Evolutionary conservation across 2,329 filamentous ascomycete species (phyloP).

Genomic region (Fusarium phyllophilum): DNA sequence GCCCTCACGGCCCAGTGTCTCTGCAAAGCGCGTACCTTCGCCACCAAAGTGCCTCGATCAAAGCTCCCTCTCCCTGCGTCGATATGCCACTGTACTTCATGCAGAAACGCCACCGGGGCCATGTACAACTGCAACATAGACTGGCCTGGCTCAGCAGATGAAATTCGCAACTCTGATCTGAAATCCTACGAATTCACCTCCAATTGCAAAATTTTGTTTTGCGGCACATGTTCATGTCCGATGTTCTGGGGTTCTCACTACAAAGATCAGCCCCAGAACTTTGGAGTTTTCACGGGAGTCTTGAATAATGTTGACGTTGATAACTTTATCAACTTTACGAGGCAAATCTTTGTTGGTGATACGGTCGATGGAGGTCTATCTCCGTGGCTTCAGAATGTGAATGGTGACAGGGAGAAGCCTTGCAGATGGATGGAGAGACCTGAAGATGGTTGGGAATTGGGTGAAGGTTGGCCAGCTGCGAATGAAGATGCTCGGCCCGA

Average conservation of each 20-base stretch:
- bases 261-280: slow-evolving; percentile 1
- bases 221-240: slow-evolving; percentile 54
- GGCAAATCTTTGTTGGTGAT: slow-evolving; percentile 59
- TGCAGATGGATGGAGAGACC: slow-evolving; percentile 43
- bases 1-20: slow-evolving; percentile 53
- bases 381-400: slow-evolving; percentile 54
- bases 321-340: slow-evolving; percentile 46
- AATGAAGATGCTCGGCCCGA: slow-evolving; percentile 23
- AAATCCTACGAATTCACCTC: slow-evolving; percentile 51
- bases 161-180: slow-evolving; percentile 42
- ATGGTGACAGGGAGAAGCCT: slow-evolving; percentile 42
- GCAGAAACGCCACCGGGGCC: slow-evolving; percentile 58
- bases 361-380: slow-evolving; percentile 64
- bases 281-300: slow-evolving; percentile 52
- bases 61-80: slow-evolving; percentile 54
- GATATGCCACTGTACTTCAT: slow-evolving; percentile 62
- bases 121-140: slow-evolving; percentile 46
- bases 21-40: slow-evolving; percentile 57
- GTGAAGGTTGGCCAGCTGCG: slow-evolving; percentile 44
- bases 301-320: slow-evolving; percentile 45
- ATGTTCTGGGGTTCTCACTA: slow-evolving; percentile 53
- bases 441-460: slow-evolving; percentile 43
- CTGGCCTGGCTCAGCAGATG: slow-evolving; percentile 36
- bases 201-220: slow-evolving; percentile 52
- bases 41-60: slow-evolving; percentile 44